phyloP scores from a whole-genome alignment of 768 basidiomycete species.

The Serpula lacrymans region DNA sequence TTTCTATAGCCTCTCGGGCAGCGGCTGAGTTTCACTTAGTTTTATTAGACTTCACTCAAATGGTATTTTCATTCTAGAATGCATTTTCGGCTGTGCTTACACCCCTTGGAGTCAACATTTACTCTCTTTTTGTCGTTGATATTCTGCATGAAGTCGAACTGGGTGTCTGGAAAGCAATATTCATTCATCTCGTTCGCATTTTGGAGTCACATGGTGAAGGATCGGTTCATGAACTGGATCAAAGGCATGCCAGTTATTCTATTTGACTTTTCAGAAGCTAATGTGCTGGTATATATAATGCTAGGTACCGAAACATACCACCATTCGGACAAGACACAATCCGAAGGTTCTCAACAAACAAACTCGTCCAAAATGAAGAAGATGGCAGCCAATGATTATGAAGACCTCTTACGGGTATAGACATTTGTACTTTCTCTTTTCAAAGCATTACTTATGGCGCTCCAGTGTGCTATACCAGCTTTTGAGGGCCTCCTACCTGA shows the following conservation, averaged over 20 bases:
- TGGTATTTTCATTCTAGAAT: too few relatives aligned
- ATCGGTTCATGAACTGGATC: constrained; percentile 15
- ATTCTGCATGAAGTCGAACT: constrained; percentile 37
- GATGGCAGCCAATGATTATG: constrained; percentile 33
- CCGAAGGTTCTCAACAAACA: constrained; percentile 23
- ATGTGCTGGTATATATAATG: constrained; percentile 2
- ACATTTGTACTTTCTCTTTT: background rate
- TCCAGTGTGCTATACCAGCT: constrained; percentile 30
- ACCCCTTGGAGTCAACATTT: constrained; percentile 19
- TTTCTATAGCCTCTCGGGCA: too few relatives aligned
- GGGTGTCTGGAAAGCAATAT: constrained; percentile 33
- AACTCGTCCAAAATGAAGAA: constrained; percentile 29
- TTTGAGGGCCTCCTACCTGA: constrained; percentile 27
- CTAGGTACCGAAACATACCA: constrained; percentile 27
- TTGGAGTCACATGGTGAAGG: constrained; percentile 17
- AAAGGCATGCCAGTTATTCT: constrained; percentile 9
- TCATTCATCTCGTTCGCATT: constrained; percentile 34
- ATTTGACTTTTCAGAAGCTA: background rate
- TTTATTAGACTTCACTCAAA: too few relatives aligned
- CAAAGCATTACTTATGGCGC: background rate
- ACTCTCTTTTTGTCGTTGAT: constrained; percentile 28
- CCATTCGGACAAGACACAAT: constrained; percentile 31
- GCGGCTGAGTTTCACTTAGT: too few relatives aligned
- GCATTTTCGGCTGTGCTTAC: constrained; percentile 28
- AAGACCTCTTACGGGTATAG: constrained; percentile 33